Conservation (phyloP, 495 filamentous ascomycete genomes). For the Delitschia confertaspora region DNA sequence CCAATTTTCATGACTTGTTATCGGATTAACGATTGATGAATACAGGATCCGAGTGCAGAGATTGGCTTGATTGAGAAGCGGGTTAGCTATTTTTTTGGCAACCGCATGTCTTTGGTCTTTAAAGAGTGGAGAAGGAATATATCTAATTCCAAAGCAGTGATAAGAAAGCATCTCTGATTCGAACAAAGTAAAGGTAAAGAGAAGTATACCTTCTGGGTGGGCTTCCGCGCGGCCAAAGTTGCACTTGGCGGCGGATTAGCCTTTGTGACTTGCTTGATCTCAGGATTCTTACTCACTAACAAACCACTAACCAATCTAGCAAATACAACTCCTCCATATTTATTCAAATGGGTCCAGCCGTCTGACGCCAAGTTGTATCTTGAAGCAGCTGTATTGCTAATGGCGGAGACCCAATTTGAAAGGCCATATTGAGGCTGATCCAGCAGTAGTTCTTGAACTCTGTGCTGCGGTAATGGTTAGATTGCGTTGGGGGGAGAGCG, state of each 20-base stretch:
- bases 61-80: too few species aligned
- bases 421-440: slow-evolving; percentile 41
- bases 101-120: too few species aligned
- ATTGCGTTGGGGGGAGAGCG: slow-evolving; percentile 35
- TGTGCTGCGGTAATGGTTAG: slow-evolving; percentile 40
- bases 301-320: slow-evolving; percentile 41
- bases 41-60: too few species aligned
- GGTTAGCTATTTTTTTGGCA: too few species aligned
- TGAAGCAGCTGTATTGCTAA: slow-evolving; percentile 37
- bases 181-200: too few species aligned
- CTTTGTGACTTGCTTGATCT: slow-evolving; percentile 1
- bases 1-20: too few species aligned
- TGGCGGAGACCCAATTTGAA: slow-evolving; percentile 39
- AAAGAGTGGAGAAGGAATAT: too few species aligned
- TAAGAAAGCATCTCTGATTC: too few species aligned
- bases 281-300: slow-evolving; percentile 25
- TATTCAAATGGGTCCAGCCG: slow-evolving; percentile 45
- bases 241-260: slow-evolving; percentile 16
- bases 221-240: slow-evolving; percentile 9
- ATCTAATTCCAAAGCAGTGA: too few species aligned
- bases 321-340: slow-evolving; percentile 40
- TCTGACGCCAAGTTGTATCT: slow-evolving; percentile 36
- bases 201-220: too few species aligned
- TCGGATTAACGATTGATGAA: too few species aligned
- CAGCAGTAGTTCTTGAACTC: slow-evolving; percentile 22